Evolutionary conservation across 208 protist species (phyloP).

Genomic region (Leishmania mexicana): DNA sequence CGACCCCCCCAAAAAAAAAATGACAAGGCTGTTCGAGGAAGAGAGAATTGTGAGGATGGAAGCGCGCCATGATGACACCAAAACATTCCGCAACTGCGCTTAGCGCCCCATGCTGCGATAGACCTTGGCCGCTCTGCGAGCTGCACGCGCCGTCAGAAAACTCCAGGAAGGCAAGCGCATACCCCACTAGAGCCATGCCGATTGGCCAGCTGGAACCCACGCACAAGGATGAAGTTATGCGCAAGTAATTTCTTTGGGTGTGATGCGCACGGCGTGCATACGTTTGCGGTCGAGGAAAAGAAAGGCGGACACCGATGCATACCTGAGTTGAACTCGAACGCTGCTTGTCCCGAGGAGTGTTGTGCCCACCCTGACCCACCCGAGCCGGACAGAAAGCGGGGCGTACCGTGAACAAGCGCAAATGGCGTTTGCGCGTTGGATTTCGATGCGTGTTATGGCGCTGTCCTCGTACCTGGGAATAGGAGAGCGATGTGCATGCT

Average conservation of each 20-base stretch:
- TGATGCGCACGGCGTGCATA: background rate
- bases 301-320: background rate
- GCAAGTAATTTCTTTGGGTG: background rate
- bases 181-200: background rate
- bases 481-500: background rate
- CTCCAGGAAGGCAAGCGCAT: background rate
- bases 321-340: too few species aligned
- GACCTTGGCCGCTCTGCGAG: background rate
- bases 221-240: background rate
- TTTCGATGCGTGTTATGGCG: background rate
- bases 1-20: background rate
- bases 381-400: background rate
- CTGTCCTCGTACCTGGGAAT: background rate
- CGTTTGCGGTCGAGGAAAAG: background rate
- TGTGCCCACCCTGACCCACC: background rate
- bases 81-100: background rate
- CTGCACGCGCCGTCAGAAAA: background rate
- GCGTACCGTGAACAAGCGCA: background rate
- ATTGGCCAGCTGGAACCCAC: background rate
- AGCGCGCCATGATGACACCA: background rate
- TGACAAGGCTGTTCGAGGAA: background rate
- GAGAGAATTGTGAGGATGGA: background rate
- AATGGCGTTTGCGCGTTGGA: background rate
- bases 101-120: background rate
- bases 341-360: too few species aligned